Conservation (phyloP, 768 basidiomycete species). For the Pulveroboletus sp. region DNA sequence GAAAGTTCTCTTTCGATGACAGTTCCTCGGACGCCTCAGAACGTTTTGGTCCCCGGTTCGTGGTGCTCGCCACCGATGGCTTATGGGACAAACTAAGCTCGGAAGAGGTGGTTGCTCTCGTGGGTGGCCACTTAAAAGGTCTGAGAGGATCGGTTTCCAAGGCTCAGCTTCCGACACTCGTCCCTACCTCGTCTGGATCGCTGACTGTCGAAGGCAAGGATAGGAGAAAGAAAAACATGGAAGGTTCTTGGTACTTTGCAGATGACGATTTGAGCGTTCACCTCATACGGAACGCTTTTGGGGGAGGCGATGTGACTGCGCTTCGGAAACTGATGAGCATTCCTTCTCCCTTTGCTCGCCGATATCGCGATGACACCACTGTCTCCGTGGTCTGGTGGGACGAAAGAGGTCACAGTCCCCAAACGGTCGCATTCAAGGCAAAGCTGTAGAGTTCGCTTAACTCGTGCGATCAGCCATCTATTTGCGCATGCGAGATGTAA, state of each 20-base stretch:
- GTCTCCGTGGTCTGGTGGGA: constrained; percentile 87
- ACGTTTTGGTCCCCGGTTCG: constrained; percentile 48
- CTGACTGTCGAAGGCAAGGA: constrained; percentile 63
- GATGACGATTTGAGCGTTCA: constrained; percentile 79
- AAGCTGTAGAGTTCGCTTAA: constrained; percentile 40
- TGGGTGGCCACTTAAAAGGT: constrained; percentile 75
- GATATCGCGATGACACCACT: constrained; percentile 80
- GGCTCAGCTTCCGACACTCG: constrained; percentile 46
- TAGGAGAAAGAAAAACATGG: constrained; percentile 31
- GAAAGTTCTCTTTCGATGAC: constrained; percentile 53
- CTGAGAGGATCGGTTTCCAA: constrained; percentile 62
- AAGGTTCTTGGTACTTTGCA: constrained; percentile 70
- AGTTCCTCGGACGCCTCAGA: constrained; percentile 18
- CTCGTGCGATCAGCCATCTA: not conserved
- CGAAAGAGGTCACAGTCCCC: constrained; percentile 42
- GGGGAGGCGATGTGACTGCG: constrained; percentile 62
- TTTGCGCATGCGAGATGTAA: not conserved
- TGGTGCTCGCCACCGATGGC: constrained; percentile 87
- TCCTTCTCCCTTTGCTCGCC: constrained; percentile 71
- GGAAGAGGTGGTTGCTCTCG: constrained; percentile 81
- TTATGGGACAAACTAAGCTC: constrained; percentile 75
- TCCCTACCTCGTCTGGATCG: constrained; percentile 50
- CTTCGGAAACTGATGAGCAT: constrained; percentile 71
- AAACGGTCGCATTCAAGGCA: constrained; percentile 37
- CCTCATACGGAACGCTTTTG: constrained; percentile 87